Base-by-base conservation (phyloP, 345 rosid genomes). In the Citrus reticulata region DNA sequence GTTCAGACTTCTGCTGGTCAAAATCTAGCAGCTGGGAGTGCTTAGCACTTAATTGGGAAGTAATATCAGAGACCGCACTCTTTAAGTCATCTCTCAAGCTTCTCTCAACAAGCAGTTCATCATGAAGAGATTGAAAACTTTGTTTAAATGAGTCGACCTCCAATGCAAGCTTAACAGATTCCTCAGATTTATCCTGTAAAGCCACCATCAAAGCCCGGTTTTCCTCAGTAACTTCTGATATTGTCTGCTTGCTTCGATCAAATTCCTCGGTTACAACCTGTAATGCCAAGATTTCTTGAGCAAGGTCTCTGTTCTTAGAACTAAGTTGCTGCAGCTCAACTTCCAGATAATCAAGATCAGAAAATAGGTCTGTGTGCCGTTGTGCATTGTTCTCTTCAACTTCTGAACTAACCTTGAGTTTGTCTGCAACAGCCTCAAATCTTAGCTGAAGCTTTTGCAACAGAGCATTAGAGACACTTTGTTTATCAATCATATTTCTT, bases 371-470 rank as follows among this genome's bases (percentile, higher is more conserved):
- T 81, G 46, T 73, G 78, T 86, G 89, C 80, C 70, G 79, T 81
- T 84, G 86, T 74, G 83, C 83, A 81, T 82, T 72, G 67, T 68
- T 84, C 74, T 89, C 93, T 79, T 90, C 97, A 62, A 86, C 78
- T 84, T 88, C 92, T 68, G 88, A 81, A 81, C 89, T 82, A 68
- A 68, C 80, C 81, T 84, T 80, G 81, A 90, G 82, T 83, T 78
- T 89, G 67, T 83, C 85, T 75, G 88, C 84, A 77, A 92, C 62
- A 79, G 84, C 82, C 78, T 93, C 98, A 62, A 87, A 73, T 80
- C 87, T 83, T 80, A 75, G 84, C 85, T 91, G 95, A 84, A 92
- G 93, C 82, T 89, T 92, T 83, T 88, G 85, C 71, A 85, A 74
- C 75, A 83, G 67, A 35, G 83, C 74, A 84, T 80, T 83, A 74